Evolutionary conservation across 257 asterid genomes (phyloP), one percentile per base, ranked within the genome.

Genomic region (Misopates orontium): DNA sequence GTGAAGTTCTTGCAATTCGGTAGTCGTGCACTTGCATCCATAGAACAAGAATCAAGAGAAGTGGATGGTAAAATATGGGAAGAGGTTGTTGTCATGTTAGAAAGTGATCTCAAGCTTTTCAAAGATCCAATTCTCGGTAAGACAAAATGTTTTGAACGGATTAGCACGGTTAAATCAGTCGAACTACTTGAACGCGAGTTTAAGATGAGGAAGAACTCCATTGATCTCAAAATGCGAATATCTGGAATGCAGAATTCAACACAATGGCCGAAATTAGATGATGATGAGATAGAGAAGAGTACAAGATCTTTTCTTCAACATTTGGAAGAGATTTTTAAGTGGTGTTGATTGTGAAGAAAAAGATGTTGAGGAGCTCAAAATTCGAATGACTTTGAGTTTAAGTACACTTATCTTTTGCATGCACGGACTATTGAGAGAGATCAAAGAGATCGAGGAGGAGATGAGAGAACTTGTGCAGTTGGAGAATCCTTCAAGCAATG

Each of bases 201-300:
- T 8, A 84, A 84, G 61, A 78, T 66, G 78, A 77, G 74, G 75
- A 85, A 77, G 10, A 25, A 11, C 24, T 62, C 83, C 10, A n/a
- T 63, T 44, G 97, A 88, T 76, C 84, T 82, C 5, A 92, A 87
- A 71, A 66, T 59, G n/a, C n/a, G n/a, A n/a, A n/a, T n/a, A n/a
- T n/a, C n/a, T 64, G 98, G 96, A 12, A 86, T 75, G 41, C 62
- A 77, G 17, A 73, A 59, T 24, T 36, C 13, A 49, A 54, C 44
- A 36, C 65, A 73, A 21, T 58, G 71, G 64, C 42, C 71, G 8
- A 71, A 64, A 13, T 31, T 41, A 0, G 75, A 70, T 32, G 79
- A 52, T 7, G 80, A 76, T 32, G 82, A 67, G 77, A 63, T 70
- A 42, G 78, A 74, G 65, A 79, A 76, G 19, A 72, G 56, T 15